Evolutionary conservation across 208 protist genomes (phyloP), one percentile per base, ranked within the genome.

Genomic region (Trypanosoma cruzi): DNA sequence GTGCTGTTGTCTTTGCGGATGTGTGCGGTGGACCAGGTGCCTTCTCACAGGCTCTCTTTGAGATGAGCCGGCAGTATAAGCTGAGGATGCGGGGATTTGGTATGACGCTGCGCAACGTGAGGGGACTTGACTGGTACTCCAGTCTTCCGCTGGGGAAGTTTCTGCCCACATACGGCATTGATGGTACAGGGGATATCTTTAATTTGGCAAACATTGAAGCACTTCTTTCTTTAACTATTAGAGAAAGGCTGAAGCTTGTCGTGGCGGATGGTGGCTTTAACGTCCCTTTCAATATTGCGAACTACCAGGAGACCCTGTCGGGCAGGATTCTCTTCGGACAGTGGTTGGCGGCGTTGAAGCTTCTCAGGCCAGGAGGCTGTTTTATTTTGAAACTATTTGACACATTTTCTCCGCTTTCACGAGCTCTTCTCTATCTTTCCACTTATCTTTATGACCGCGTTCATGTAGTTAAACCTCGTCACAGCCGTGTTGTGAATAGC

Each of bases 351-450:
- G 90, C 89, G 42, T 64, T 96, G 48, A 92, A 90, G 67, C 42
- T 92, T 42, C 78, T 96, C 16, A 68, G 71, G 4, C 49, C 31
- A 4, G 85, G 88, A 14, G 91, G 91, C 48, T 93, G 75, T 26
- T 90, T 96, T 67, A 81, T 97, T 29, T 73, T 96, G 69, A 97
- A 97, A 76, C 81, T 95, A 6, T 97, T 96, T 66, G 93, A 97
- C 74, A 94, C 88, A 26, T 95, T 97, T 67, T 86, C 89, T 5
- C 85, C 90, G 5, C 67, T 93, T n/a, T 82, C 85, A n/a, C 68
- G 87, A 4, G 67, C 84, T 7, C 55, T 96, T 26, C 67, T 97
- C 40, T 97, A 84, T 68, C 68, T 96, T 0, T 86, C 91, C 42
- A 94, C 88, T 7, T 89, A 88, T 67, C 54, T 96, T 26, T 97